Conservation (phyloP, 164 flowering plant species). For the Amborella trichopoda region DNA sequence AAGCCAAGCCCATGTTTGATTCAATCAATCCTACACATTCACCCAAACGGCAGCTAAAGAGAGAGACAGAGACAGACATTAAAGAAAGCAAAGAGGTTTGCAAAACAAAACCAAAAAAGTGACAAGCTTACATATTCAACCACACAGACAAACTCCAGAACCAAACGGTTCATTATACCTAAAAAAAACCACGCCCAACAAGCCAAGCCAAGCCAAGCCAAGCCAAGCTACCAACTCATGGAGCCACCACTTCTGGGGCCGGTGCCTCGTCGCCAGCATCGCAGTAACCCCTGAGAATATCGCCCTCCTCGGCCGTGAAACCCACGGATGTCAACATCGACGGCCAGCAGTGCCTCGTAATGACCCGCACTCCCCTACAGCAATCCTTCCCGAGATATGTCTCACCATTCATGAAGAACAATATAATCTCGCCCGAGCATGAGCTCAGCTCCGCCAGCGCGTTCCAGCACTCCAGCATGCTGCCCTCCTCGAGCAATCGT, state of each 20-base stretch:
- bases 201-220: too few species aligned
- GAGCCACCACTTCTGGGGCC: background rate
- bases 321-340: constrained; percentile 11
- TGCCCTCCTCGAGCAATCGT: constrained; percentile 1
- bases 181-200: too few species aligned
- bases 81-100: too few species aligned
- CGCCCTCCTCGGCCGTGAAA: constrained; percentile 16
- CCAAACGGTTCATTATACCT: too few species aligned
- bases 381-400: constrained; percentile 11
- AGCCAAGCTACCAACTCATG: background rate
- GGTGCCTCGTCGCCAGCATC: constrained; percentile 5
- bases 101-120: too few species aligned
- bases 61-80: too few species aligned
- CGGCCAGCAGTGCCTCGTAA: constrained; percentile 17
- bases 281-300: constrained; percentile 13
- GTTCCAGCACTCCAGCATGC: constrained; percentile 26
- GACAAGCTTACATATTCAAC: too few species aligned
- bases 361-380: constrained; percentile 11
- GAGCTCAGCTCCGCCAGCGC: constrained; percentile 22
- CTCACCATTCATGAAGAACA: constrained; percentile 19
- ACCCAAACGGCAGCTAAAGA: too few species aligned
- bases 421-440: constrained; percentile 13
- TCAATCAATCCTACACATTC: too few species aligned
- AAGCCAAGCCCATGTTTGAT: too few species aligned
- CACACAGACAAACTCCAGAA: too few species aligned